A percentile compares a stretch with the other conserved stretches of the same genome.
These are phyloP conservation scores for Suillus subaureus DNA, from an alignment of 768 basidiomycete genomes.

Conservation along the genomic window DNA sequence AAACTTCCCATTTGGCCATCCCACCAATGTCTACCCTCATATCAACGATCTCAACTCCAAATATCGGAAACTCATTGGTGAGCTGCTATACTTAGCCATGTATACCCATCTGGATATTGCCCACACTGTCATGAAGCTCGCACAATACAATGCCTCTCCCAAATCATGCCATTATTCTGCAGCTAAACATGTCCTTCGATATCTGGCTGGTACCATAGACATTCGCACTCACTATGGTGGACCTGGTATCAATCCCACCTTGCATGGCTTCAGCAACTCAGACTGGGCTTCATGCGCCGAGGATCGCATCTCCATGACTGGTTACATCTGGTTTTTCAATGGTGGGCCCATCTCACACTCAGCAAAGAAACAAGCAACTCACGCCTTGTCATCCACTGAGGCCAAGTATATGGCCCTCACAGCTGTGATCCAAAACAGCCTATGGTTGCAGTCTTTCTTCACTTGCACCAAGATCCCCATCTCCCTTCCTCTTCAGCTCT, in stretches of 20 bases:
- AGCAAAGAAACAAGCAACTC: background rate
- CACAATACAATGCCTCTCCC: too few species aligned
- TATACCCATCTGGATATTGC: too few species aligned
- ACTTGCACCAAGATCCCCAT: fast-evolving
- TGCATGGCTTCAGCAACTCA: background rate
- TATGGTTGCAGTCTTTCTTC: background rate
- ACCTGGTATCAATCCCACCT: fast-evolving
- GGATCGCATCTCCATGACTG: background rate
- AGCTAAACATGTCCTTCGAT: too few species aligned
- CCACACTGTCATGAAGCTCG: too few species aligned
- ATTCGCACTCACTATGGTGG: too few species aligned
- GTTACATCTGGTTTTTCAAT: background rate
- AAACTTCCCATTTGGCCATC: too few species aligned
- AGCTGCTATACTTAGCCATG: too few species aligned
- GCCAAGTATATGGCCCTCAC: conserved; percentile 5
- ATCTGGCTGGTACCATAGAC: too few species aligned
- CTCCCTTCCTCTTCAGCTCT: fast-evolving
- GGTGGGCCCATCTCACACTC: background rate
- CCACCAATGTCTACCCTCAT: background rate
- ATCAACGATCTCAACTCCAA: background rate
- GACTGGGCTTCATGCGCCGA: background rate
- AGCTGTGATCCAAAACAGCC: background rate
- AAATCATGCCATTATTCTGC: too few species aligned
- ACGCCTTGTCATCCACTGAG: background rate
- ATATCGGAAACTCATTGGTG: too few species aligned